Conservation (phyloP, 768 basidiomycete genomes). For the Mycena albidolilacea region DNA sequence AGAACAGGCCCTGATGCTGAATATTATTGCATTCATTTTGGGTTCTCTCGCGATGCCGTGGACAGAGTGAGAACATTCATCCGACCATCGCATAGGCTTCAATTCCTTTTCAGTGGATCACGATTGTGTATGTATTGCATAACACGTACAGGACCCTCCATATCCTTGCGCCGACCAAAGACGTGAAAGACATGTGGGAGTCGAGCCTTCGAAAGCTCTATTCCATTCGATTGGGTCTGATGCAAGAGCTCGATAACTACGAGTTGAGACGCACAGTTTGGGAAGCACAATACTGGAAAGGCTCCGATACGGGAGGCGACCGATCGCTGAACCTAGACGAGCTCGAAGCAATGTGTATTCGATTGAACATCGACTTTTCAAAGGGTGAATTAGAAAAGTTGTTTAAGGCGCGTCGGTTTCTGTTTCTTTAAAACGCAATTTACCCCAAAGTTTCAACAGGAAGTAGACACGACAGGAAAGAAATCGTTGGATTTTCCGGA, state of each 20-base stretch:
- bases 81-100: not conserved
- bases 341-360: conserved; percentile 66
- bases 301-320: conserved; percentile 73
- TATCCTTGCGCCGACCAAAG: conserved; percentile 78
- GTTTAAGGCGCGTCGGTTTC: conserved; percentile 55
- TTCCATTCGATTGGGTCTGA: conserved; percentile 79
- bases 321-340: conserved; percentile 70
- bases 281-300: conserved; percentile 91
- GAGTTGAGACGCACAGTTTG: conserved; percentile 83
- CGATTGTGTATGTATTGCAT: conserved; percentile 86
- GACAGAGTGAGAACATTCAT: conserved; percentile 45
- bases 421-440: not conserved
- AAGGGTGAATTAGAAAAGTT: conserved; percentile 60
- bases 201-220: conserved; percentile 77
- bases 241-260: conserved; percentile 79
- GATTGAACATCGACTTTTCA: conserved; percentile 68
- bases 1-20: conserved; percentile 83
- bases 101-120: conserved; percentile 74
- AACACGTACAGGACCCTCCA: conserved; percentile 90
- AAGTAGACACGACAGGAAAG: conserved; percentile 58
- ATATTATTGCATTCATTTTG: conserved; percentile 83
- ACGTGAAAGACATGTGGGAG: conserved; percentile 69
- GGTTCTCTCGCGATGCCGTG: conserved; percentile 75
- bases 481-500: conserved; percentile 70
- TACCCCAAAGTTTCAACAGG: conserved; percentile 42